Conservation (phyloP, 345 rosid genomes). For the Melastoma malabathricum region DNA sequence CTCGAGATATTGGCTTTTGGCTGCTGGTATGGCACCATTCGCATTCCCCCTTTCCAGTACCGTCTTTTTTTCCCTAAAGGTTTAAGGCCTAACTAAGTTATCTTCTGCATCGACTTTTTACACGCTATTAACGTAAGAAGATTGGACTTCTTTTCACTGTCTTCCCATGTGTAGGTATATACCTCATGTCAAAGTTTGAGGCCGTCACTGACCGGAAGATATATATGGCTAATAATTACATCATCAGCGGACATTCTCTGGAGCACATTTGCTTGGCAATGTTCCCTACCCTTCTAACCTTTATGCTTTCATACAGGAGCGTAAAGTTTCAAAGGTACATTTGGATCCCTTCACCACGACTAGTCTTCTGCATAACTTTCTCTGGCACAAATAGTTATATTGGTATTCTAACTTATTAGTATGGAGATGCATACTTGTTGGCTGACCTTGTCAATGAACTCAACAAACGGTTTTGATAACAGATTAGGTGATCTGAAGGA, state of each 20-base stretch:
- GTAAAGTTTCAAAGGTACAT: conserved; percentile 51
- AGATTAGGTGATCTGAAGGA: conserved; percentile 53
- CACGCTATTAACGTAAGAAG: not conserved
- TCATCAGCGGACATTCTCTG: conserved; percentile 70
- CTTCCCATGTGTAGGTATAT: conserved; percentile 29
- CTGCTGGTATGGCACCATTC: conserved; percentile 29
- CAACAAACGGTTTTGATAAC: conserved; percentile 9
- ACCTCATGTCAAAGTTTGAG: conserved; percentile 42
- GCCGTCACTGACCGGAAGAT: conserved; percentile 50
- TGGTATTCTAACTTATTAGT: not conserved
- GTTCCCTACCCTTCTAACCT: conserved; percentile 37
- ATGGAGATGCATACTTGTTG: not conserved
- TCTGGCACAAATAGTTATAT: conserved; percentile 5
- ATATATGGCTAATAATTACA: conserved; percentile 37
- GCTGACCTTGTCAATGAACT: not conserved
- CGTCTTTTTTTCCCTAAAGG: no score
- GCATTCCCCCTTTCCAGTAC: not conserved
- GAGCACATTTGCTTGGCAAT: conserved; percentile 55
- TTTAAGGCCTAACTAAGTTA: not conserved
- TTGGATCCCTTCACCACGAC: not conserved
- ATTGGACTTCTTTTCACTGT: not conserved
- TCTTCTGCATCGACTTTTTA: not conserved
- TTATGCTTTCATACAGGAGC: conserved; percentile 61
- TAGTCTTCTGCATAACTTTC: not conserved
- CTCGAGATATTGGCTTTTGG: conserved; percentile 70